Percentiles rank a stretch among this genome's conserved stretches.
Conservation (phyloP, 2,329 filamentous ascomycete genomes). For the Cylindrodendrum hubeiense region DNA sequence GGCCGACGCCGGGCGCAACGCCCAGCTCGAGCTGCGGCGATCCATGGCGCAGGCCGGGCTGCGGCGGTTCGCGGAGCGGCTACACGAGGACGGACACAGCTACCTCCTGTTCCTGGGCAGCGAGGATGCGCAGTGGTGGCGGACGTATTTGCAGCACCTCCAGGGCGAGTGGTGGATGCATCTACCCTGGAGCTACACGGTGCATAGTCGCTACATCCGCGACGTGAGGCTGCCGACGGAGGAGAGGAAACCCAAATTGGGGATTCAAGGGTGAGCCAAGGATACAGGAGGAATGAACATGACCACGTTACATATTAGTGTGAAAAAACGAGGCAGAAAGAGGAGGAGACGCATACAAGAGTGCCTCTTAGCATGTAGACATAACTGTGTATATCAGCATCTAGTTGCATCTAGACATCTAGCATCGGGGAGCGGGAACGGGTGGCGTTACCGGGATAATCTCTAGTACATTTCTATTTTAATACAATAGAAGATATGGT, state of each 20-base stretch:
- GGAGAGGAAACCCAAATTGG: conserved; percentile 6
- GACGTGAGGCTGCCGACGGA: conserved; percentile 12
- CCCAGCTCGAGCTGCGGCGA: conserved; percentile 12
- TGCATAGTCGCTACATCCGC: conserved; percentile 12
- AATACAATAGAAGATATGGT: too few relatives aligned
- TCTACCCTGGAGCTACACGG: conserved; percentile 19
- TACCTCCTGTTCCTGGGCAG: conserved; percentile 21
- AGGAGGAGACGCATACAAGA: not conserved
- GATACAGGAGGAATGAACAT: conserved; percentile 43
- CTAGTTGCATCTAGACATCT: not conserved
- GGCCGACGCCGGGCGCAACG: conserved; percentile 9
- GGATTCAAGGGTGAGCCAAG: conserved; percentile 44
- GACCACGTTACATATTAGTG: not conserved
- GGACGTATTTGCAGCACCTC: conserved; percentile 11
- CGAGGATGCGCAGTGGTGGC: conserved; percentile 24
- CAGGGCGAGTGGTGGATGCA: conserved; percentile 24
- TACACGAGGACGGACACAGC: conserved; percentile 13
- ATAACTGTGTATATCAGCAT: not conserved
- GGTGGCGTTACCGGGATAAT: not conserved
- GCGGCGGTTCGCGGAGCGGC: conserved; percentile 9
- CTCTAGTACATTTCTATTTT: not conserved
- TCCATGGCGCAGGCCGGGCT: conserved; percentile 4
- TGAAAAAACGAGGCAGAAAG: not conserved
- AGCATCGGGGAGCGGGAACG: not conserved
- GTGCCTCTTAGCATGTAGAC: not conserved